Evolutionary conservation across 73 alveolate genomes (phyloP).

Genomic region (Paramecium primaurelia): DNA sequence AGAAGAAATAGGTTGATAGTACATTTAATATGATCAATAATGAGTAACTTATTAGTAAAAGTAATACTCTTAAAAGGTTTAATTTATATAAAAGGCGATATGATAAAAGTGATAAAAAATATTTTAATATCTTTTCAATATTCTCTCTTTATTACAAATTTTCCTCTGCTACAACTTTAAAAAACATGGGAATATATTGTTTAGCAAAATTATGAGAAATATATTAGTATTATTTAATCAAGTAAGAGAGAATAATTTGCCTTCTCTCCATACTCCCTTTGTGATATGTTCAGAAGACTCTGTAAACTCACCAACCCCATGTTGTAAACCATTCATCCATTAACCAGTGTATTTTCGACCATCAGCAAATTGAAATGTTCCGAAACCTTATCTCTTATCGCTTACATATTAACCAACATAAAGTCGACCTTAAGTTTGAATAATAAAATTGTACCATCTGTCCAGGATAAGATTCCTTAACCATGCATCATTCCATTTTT

Average conservation of each 20-base stretch:
- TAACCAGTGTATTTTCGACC: conserved; percentile 17
- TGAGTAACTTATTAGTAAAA: too few species aligned
- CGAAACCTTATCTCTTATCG: conserved; percentile 40
- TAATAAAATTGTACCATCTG: neutral
- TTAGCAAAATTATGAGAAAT: conserved; percentile 67
- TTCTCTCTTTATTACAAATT: conserved; percentile 67
- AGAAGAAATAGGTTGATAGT: conserved; percentile 72
- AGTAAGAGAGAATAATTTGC: conserved; percentile 16
- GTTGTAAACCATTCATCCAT: conserved; percentile 27
- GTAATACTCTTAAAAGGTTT: conserved; percentile 69
- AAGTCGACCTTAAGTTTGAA: neutral
- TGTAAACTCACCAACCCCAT: neutral
- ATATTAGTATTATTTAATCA: neutral
- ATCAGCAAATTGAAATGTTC: conserved; percentile 39
- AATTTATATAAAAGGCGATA: conserved; percentile 82
- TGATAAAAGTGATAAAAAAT: conserved; percentile 68
- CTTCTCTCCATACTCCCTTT: conserved; percentile 39
- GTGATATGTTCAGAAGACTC: neutral
- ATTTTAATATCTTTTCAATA: conserved; percentile 48
- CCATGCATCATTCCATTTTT: conserved; percentile 42
- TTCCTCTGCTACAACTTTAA: conserved; percentile 83
- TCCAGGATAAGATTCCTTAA: neutral
- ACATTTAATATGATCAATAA: conserved; percentile 71
- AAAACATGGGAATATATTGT: conserved; percentile 70
- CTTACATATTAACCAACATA: conserved; percentile 5